These are phyloP conservation scores for Erythrophleum fordii DNA, from an alignment of 306 rosid genomes.

Conservation along the genomic window DNA sequence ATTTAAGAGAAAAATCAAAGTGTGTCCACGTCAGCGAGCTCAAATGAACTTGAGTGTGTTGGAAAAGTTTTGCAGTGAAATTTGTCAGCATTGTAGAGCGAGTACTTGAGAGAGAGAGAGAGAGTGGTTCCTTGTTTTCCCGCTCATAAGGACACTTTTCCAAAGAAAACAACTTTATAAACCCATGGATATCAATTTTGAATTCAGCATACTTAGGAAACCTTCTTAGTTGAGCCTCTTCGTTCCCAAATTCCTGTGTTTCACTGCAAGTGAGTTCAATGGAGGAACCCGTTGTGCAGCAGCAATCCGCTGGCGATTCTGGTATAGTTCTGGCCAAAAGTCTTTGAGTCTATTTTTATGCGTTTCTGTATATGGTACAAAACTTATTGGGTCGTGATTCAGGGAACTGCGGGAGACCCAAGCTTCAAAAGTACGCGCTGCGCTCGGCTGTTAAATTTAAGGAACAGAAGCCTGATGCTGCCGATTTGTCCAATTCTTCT, in stretches of 20 bases:
- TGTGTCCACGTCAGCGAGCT: conserved; percentile 27
- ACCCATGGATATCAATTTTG: not conserved
- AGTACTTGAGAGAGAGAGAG: conserved; percentile 11
- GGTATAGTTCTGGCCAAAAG: conserved; percentile 25
- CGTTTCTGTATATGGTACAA: not conserved
- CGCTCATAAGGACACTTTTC: conserved; percentile 49
- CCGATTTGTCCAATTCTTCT: conserved; percentile 50
- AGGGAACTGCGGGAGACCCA: conserved; percentile 55
- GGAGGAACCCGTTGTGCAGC: conserved; percentile 50
- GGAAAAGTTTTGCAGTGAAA: not conserved
- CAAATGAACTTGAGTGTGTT: not conserved
- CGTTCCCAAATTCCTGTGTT: not conserved
- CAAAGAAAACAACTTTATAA: conserved; percentile 40
- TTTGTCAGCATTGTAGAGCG: not conserved
- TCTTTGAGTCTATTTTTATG: not conserved
- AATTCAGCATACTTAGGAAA: not conserved
- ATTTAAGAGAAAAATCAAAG: not conserved
- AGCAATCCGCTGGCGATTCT: conserved; percentile 46
- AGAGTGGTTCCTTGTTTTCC: conserved; percentile 50
- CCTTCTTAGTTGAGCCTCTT: not conserved
- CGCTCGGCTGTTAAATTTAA: conserved; percentile 62
- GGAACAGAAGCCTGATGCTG: conserved; percentile 49
- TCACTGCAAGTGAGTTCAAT: not conserved
- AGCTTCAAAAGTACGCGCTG: conserved; percentile 65
- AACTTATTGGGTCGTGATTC: conserved; percentile 25